Base-by-base conservation (phyloP, 768 basidiomycete species). In the Lactarius hatsudake region DNA sequence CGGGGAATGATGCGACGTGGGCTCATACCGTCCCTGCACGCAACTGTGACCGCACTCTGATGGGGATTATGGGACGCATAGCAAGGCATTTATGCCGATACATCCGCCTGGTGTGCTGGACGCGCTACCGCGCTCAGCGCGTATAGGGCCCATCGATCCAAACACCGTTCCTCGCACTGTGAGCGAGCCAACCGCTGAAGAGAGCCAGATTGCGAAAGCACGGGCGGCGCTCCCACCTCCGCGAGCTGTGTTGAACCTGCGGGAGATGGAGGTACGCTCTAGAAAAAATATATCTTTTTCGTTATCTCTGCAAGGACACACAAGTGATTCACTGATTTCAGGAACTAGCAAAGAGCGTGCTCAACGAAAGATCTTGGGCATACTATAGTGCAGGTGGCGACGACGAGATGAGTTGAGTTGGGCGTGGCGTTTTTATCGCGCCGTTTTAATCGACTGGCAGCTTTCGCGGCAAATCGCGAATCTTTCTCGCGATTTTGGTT, bases 1-100 rank as follows among this genome's bases (percentile, higher is more conserved):
- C 91, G 2, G 95, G 95, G 30, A 90, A 88, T 74, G 94, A 94
- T 74, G 93, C 93, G 38, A 96, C 90, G 87, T 91, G 76, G 45
- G 90, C 75, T 43, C 23, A 43, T 59, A 32, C 54, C 43, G 36
- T 53, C 43, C 60, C 32, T 36, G 56, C 32, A 58, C 23, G 43
- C 55, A 67, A 18, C 13, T 57, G 36, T 40, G 36, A 63, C 56
- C 20, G 56, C 32, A 62, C 62, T 53, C 51, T 61, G 66, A 64
- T 56, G n/a, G 18, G 45, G 20, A 43, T 26, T 28, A 66, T 5
- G 17, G 54, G 26, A 53, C 42, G 36, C 59, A 55, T 55, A 71
- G 72, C 18, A 69, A 74, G 42, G 69, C 61, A 5, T 75, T 73
- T 64, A 48, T 68, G 48, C 64, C 66, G n/a, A 65, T 71, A 45